phyloP scores from a whole-genome alignment of 345 rosid genomes.

The Luvunga scandens region DNA sequence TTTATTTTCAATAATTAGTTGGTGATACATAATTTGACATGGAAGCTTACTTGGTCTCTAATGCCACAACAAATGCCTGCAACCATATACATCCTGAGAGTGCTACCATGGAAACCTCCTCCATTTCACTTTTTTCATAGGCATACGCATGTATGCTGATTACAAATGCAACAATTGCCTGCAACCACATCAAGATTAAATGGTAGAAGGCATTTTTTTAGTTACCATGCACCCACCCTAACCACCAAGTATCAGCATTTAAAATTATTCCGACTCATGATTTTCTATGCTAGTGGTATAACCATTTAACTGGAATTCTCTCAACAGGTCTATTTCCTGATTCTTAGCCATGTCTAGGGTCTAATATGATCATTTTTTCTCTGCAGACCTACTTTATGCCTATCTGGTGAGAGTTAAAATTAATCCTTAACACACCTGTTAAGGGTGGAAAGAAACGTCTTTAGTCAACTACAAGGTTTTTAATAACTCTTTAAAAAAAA shows the following conservation, averaged over 20 bases:
- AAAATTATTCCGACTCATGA: too few relatives aligned
- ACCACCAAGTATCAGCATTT: background rate
- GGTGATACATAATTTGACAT: background rate
- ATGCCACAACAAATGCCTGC: conserved; percentile 90
- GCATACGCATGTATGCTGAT: conserved; percentile 86
- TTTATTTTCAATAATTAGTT: background rate
- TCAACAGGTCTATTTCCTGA: background rate
- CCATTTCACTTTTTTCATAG: conserved; percentile 92
- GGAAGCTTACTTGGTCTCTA: conserved; percentile 85
- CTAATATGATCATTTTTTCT: background rate
- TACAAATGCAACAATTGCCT: conserved; percentile 88
- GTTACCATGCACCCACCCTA: too few relatives aligned
- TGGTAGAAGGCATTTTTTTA: background rate
- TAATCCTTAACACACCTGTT: background rate
- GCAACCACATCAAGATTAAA: conserved; percentile 26
- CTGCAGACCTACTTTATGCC: background rate
- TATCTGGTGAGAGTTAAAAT: background rate
- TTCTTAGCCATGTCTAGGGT: background rate
- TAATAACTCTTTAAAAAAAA: too few relatives aligned
- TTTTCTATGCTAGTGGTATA: too few relatives aligned
- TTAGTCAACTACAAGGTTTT: background rate
- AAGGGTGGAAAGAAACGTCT: background rate
- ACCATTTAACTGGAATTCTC: background rate
- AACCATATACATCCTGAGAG: conserved; percentile 98
- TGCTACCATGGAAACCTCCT: conserved; percentile 92